A percentile compares a stretch with the other conserved stretches of the same genome.
Evolutionary conservation across 805 yeast genomes (phyloP).

Genomic region (Kodamaea lidongshanica): DNA sequence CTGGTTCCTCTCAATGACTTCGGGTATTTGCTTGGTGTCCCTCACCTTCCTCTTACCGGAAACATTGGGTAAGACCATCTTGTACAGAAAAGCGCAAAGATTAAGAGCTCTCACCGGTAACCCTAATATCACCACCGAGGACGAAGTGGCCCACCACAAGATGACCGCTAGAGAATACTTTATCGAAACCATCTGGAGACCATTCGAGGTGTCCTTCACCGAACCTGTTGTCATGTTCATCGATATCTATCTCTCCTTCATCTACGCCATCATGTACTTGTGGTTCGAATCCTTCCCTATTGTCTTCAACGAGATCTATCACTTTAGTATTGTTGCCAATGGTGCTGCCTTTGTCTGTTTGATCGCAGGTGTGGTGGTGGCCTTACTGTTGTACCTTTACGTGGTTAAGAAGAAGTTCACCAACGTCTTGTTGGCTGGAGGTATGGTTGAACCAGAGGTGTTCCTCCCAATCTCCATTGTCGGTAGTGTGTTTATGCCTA

Average conservation of each 20-base stretch:
- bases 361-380: slow-evolving; percentile 36
- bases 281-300: slow-evolving; percentile 61
- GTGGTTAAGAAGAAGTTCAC: slow-evolving; percentile 10
- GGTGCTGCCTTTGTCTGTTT: slow-evolving; percentile 45
- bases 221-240: slow-evolving; percentile 56
- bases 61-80: slow-evolving; percentile 39
- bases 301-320: slow-evolving; percentile 39
- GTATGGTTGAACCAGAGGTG: slow-evolving; percentile 12
- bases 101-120: slow-evolving; percentile 45
- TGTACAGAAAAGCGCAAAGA: slow-evolving; percentile 43
- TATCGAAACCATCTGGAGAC: slow-evolving; percentile 38
- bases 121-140: slow-evolving; percentile 33
- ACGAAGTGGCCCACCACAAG: too few species aligned
- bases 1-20: slow-evolving; percentile 42
- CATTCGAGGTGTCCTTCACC: slow-evolving; percentile 39
- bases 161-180: too few species aligned
- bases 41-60: slow-evolving; percentile 40
- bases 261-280: slow-evolving; percentile 47
- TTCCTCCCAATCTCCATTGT: slow-evolving; percentile 16
- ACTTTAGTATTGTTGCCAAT: slow-evolving; percentile 41
- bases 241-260: slow-evolving; percentile 44
- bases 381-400: slow-evolving; percentile 9
- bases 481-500: slow-evolving; percentile 17
- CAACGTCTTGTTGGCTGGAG: slow-evolving; percentile 8
- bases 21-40: slow-evolving; percentile 31